Evolutionary conservation across 805 yeast genomes (phyloP), one percentile per base, ranked within the genome.

Genomic region (Candida odintsovae): DNA sequence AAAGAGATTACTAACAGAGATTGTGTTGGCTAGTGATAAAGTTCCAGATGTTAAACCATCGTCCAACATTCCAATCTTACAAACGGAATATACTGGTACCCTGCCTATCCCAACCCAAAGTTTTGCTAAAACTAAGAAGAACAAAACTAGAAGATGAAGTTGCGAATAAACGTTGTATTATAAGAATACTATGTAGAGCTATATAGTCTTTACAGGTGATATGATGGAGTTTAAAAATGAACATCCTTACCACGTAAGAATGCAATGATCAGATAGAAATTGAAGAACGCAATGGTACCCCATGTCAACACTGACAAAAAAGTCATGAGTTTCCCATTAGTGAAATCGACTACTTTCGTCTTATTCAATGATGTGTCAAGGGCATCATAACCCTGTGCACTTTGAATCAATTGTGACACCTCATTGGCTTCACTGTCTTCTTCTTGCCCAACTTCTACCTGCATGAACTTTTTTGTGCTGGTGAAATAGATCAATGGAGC

Each of bases 401-500:
- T 23, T 7, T 38, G 39, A 4, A 44, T 6, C 19, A 44, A 37
- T 18, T 9, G 18, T 4, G 37, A 15, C 3, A 46, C 47, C 12
- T 46, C 56, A 22, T 26, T 38, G 10, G 45, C 41, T 35, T 47
- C 53, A 15, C 49, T 52, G 10, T 42, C 47, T 31, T 47, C 58
- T 38, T 19, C 40, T 23, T 46, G 53, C 6, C 40, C 48, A 13
- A 63, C 22, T 29, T 71, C 73, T 9, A 81, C 86, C 38, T 77
- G 69, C 94, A 86, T 86, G 48, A 83, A 82, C 37, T 71, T 64
- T 55, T 80, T 80, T 42, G 75, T 78, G 55, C 87, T 77, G 0
- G 96, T 90, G 63, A 90, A 86, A 61, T 79, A 84, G 46, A 90
- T 76, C 59, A 90, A 71, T 20, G 97, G 97, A 0, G 96, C 96